Evolutionary conservation across 257 asterid genomes (phyloP), one percentile per base, ranked within the genome.

Genomic region (Eucommia ulmoides): DNA sequence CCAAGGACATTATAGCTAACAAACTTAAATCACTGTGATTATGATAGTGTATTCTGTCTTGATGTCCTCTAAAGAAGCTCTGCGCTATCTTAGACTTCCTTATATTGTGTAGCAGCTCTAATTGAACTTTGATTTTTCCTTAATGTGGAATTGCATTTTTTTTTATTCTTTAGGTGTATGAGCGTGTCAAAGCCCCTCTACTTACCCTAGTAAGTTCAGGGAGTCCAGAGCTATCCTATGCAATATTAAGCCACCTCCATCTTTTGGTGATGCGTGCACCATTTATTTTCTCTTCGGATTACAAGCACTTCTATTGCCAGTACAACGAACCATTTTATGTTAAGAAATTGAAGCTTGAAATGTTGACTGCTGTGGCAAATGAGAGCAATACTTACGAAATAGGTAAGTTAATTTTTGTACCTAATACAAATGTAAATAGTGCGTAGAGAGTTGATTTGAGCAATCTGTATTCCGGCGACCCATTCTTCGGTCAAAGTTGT

Each of bases 171-270:
- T 72, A 91, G 99, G 99, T 91, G 17, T 91, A 91, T 49, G 99
- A 91, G 74, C 93, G 99, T 54, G 83, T 91, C 52, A 91, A 86
- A 91, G 97, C 99, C 46, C 99, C 99, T 66, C 68, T 91, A 53
- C 99, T 91, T 69, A 91, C 99, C 10, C 65, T 79, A 73, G 97
- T 81, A 46, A 86, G 99, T 89, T 86, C 99, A 9, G 99, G 99
- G 69, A 82, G 97, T 66, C 88, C 97, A 6, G 99, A 91, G 76
- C 97, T 83, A 58, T 91, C 99, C 15, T 86, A 79, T 55, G 99
- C 99, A 18, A 87, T 91, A 48, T 67, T 91, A 50, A 83, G 95
- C 77, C 99, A 91, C 74, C 87, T 91, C 59, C 99, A 86, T 73
- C 71, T 86, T 50, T 82, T 91, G 24, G 99, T 91, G 75, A 83